Evolutionary conservation across 257 asterid species (phyloP).

Genomic region (Solanum pinnatisectum): DNA sequence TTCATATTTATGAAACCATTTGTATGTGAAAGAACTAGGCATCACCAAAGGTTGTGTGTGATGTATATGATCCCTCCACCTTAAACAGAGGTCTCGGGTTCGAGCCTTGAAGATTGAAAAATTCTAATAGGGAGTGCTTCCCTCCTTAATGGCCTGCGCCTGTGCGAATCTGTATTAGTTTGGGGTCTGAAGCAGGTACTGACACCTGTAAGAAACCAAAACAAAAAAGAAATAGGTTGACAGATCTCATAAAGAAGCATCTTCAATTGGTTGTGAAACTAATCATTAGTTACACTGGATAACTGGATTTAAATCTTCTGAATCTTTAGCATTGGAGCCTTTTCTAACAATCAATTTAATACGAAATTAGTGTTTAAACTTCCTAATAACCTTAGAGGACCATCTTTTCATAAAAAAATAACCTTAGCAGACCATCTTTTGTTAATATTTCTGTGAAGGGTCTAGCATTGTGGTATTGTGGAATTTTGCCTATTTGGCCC

Average conservation of each 20-base stretch:
- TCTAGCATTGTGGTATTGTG: not conserved
- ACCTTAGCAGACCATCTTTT: not conserved
- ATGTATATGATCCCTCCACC: not conserved
- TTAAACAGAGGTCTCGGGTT: not conserved
- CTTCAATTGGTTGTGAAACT: not conserved
- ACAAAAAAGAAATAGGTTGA: not conserved
- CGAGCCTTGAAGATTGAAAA: not conserved
- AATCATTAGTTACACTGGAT: not conserved
- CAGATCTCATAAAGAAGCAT: not conserved
- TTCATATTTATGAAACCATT: not conserved
- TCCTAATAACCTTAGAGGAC: not conserved
- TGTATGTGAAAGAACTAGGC: not conserved
- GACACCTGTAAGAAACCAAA: not conserved
- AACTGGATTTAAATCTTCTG: not conserved
- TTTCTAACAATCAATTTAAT: not conserved
- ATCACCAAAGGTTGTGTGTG: not conserved
- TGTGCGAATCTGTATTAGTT: not conserved
- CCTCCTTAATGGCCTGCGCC: not conserved
- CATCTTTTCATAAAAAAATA: not conserved
- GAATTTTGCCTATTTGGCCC: not conserved
- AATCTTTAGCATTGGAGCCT: not conserved
- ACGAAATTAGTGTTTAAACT: not conserved
- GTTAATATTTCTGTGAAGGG: not conserved
- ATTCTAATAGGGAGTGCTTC: not conserved
- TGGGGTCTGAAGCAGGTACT: not conserved